These are phyloP conservation scores for Emydomyces testavorans DNA, from an alignment of 2,329 filamentous ascomycete genomes.

Conservation along the genomic window DNA sequence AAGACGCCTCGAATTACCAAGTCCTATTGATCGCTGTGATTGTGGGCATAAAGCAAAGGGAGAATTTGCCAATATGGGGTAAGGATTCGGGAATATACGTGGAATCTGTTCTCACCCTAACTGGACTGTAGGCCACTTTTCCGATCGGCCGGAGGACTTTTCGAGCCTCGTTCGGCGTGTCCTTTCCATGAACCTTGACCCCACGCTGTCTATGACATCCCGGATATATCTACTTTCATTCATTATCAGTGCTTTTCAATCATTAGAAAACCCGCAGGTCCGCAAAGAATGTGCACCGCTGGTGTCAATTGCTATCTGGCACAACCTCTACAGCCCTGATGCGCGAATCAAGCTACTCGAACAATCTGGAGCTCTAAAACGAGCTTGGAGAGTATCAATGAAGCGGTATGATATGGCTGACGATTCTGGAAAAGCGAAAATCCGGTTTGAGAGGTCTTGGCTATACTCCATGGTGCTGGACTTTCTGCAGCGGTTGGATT, in stretches of 20 bases:
- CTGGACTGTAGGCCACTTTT: slow-evolving; percentile 53
- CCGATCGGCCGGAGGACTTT: slow-evolving; percentile 67
- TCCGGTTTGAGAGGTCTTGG: slow-evolving; percentile 91
- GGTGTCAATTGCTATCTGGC: slow-evolving; percentile 91
- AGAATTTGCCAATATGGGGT: slow-evolving; percentile 82
- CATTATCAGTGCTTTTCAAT: slow-evolving; percentile 85
- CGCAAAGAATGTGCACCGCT: slow-evolving; percentile 93
- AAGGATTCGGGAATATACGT: slow-evolving; percentile 15
- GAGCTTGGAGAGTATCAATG: slow-evolving; percentile 76
- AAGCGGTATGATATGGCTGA: slow-evolving; percentile 85
- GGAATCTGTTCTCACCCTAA: slow-evolving; percentile 24
- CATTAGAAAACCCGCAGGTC: slow-evolving; percentile 74
- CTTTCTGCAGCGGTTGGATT: slow-evolving; percentile 65
- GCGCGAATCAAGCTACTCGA: slow-evolving; percentile 63
- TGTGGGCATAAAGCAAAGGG: slow-evolving; percentile 75
- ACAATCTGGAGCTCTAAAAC: slow-evolving; percentile 61
- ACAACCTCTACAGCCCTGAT: slow-evolving; percentile 71
- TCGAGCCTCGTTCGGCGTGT: slow-evolving; percentile 80
- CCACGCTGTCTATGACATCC: slow-evolving; percentile 52
- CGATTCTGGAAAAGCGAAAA: slow-evolving; percentile 60
- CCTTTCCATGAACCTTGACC: slow-evolving; percentile 72
- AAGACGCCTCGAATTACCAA: slow-evolving; percentile 83
- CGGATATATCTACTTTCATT: slow-evolving; percentile 79
- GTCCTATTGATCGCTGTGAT: slow-evolving; percentile 77
- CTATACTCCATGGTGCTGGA: slow-evolving; percentile 75